Percentiles rank a stretch among this genome's conserved stretches.
phyloP scores from a whole-genome alignment of 176 grass and related monocot species.

The barley (Hordeum vulgare) region MorexV3_pseudomolecules_assembly NC_058524.1:598791076-598791575 shows the following conservation, averaged over 20 bases:
- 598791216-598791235: slow-evolving; percentile 86
- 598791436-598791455: slow-evolving; percentile 19
- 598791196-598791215: slow-evolving; percentile 82
- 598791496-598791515: background rate
- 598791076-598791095: background rate
- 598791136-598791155: slow-evolving; percentile 81
- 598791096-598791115: slow-evolving; percentile 83
- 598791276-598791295: background rate
- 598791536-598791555: slow-evolving; percentile 78
- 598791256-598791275: background rate
- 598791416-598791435: slow-evolving; percentile 35
- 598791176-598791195: slow-evolving; percentile 56
- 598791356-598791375: slow-evolving; percentile 82
- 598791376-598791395: slow-evolving; percentile 77
- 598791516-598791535: slow-evolving; percentile 42
- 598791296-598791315: background rate
- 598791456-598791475: background rate
- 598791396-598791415: slow-evolving; percentile 89
- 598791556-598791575: slow-evolving; percentile 80
- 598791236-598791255: slow-evolving; percentile 52
- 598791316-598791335: background rate
- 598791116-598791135: slow-evolving; percentile 78
- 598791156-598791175: slow-evolving; percentile 72
- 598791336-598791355: slow-evolving; percentile 34
- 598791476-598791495: background rate